These are phyloP conservation scores for Dentipellis fragilis DNA, from an alignment of 768 basidiomycete species.

Conservation along the genomic window DNA sequence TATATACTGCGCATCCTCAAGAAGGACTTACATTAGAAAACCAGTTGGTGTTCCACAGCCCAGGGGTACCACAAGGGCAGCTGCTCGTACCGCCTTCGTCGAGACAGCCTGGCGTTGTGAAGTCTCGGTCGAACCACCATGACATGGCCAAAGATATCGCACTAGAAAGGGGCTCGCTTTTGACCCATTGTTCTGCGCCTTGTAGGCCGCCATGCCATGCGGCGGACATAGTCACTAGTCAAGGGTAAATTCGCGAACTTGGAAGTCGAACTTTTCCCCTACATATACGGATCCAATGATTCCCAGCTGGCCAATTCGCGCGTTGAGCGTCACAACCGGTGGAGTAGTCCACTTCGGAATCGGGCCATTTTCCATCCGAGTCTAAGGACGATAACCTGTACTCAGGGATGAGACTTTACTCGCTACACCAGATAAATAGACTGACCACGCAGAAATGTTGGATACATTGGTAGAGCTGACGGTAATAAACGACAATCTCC, in stretches of 20 bases:
- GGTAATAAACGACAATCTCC: constrained; percentile 7
- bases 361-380: constrained; percentile 14
- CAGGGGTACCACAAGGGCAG: constrained; percentile 22
- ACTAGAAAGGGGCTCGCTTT: constrained; percentile 8
- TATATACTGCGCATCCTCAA: no score
- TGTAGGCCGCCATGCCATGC: constrained; percentile 16
- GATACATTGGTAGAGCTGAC: background rate
- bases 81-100: constrained; percentile 15
- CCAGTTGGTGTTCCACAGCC: constrained; percentile 14
- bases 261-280: background rate
- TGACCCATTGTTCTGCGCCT: constrained; percentile 7
- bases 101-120: constrained; percentile 18
- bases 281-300: constrained; percentile 18
- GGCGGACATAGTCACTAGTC: constrained; percentile 14
- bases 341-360: constrained; percentile 19
- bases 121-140: constrained; percentile 23
- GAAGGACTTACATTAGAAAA: constrained; percentile 9
- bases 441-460: constrained; percentile 6
- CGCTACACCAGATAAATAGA: background rate
- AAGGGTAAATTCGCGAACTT: background rate
- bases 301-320: constrained; percentile 26
- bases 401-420: background rate
- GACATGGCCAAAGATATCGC: constrained; percentile 17
- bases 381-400: constrained; percentile 13
- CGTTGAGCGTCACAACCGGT: constrained; percentile 24